These are phyloP conservation scores for Candida caryicola DNA, from an alignment of 805 yeast species.

Conservation along the genomic window DNA sequence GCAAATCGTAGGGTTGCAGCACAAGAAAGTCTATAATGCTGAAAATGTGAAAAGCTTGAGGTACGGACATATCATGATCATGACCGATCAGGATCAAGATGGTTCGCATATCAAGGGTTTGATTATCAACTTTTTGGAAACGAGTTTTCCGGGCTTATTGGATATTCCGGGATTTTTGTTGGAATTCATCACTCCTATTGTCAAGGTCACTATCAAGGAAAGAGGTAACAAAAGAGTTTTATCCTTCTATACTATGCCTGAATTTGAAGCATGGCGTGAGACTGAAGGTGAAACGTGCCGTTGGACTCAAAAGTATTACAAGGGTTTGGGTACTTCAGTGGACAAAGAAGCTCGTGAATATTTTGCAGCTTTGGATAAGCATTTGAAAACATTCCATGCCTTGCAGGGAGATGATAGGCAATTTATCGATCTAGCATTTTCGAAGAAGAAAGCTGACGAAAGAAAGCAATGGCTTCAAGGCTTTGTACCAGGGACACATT, in stretches of 20 bases:
- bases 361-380: conserved; percentile 79
- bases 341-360: conserved; percentile 83
- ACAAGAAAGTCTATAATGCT: conserved; percentile 68
- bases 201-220: conserved; percentile 73
- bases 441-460: conserved; percentile 93
- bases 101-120: conserved; percentile 97
- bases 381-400: conserved; percentile 80
- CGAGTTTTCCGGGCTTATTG: conserved; percentile 90
- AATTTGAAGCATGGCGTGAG: conserved; percentile 90
- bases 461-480: conserved; percentile 95
- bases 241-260: conserved; percentile 92
- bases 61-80: conserved; percentile 96
- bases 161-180: conserved; percentile 87
- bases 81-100: conserved; percentile 99
- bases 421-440: conserved; percentile 85
- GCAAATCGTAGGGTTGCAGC: conserved; percentile 93
- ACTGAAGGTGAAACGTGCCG: conserved; percentile 68
- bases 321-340: conserved; percentile 96
- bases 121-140: conserved; percentile 86
- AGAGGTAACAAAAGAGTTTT: conserved; percentile 58
- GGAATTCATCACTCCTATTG: conserved; percentile 95
- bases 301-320: conserved; percentile 94
- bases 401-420: conserved; percentile 75
- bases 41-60: conserved; percentile 71
- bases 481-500: conserved; percentile 87